These are phyloP conservation scores for Calocera cornea DNA, from an alignment of 768 basidiomycete species.

Conservation along the genomic window DNA sequence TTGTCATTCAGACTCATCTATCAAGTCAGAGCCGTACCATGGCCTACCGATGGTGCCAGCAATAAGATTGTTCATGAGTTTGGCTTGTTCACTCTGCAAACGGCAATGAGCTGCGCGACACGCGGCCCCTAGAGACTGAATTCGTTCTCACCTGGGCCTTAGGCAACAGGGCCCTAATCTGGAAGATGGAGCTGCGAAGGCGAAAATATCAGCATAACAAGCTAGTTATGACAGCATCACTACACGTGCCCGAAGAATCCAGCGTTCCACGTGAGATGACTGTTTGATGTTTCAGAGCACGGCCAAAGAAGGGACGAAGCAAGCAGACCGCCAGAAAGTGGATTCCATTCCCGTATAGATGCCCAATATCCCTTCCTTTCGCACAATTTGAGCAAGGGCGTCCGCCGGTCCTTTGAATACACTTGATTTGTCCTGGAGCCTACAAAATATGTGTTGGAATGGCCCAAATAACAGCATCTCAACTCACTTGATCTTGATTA, in stretches of 20 bases:
- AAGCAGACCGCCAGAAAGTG: constrained; percentile 80
- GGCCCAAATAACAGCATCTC: background rate
- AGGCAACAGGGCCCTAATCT: constrained; percentile 64
- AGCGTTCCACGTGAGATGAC: constrained; percentile 84
- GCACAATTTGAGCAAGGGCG: constrained; percentile 67
- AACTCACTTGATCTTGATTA: constrained; percentile 70
- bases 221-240: background rate
- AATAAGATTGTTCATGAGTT: constrained; percentile 81
- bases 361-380: constrained; percentile 67
- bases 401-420: constrained; percentile 86
- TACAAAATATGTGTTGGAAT: constrained; percentile 17
- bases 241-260: constrained; percentile 67
- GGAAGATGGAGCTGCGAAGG: constrained; percentile 62
- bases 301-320: background rate
- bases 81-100: constrained; percentile 46
- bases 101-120: no score
- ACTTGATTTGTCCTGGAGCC: constrained; percentile 84
- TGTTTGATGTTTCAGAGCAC: constrained; percentile 19
- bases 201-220: background rate
- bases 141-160: constrained; percentile 63
- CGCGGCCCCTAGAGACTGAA: no score
- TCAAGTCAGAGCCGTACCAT: background rate
- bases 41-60: constrained; percentile 77
- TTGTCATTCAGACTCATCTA: background rate
- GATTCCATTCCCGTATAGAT: constrained; percentile 92